Evolutionary conservation across 1,284 basidiomycete species (phyloP).

Genomic region (Sanghuangporus weigelae): DNA sequence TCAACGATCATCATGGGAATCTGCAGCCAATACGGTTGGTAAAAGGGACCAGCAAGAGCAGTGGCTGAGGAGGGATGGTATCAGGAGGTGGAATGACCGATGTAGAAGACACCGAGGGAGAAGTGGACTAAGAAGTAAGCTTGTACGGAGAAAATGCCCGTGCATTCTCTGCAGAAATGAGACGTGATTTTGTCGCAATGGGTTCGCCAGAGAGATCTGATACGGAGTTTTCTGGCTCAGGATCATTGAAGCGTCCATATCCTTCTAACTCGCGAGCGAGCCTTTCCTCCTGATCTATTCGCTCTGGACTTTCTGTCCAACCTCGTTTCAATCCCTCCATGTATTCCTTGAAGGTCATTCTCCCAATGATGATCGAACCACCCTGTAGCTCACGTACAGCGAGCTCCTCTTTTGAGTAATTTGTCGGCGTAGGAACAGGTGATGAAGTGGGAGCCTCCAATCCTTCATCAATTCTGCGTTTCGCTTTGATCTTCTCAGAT

Average conservation of each 20-base stretch:
- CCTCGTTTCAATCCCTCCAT: constrained; percentile 82
- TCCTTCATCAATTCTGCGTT: constrained; percentile 56
- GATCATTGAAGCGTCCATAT: constrained; percentile 75
- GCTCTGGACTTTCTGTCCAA: constrained; percentile 73
- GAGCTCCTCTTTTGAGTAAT: constrained; percentile 50
- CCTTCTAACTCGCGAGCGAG: constrained; percentile 64
- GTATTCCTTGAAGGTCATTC: constrained; percentile 93
- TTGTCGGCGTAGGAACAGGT: constrained; percentile 50
- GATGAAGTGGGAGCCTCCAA: constrained; percentile 48
- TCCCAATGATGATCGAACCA: constrained; percentile 83
- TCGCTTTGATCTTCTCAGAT: constrained; percentile 64
- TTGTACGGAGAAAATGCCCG: constrained; percentile 41
- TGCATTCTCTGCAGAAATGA: constrained; percentile 34
- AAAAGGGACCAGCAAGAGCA: constrained; percentile 86
- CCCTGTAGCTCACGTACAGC: constrained; percentile 69
- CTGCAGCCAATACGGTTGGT: constrained; percentile 80
- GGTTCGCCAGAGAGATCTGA: constrained; percentile 31
- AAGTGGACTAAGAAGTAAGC: constrained; percentile 5
- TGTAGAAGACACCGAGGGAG: constrained; percentile 22
- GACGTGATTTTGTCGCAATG: constrained; percentile 35
- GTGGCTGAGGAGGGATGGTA: constrained; percentile 71
- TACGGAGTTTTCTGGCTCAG: constrained; percentile 29
- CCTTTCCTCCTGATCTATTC: constrained; percentile 71
- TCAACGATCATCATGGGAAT: constrained; percentile 88
- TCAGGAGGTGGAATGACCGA: constrained; percentile 40